Percentiles rank a stretch among this genome's conserved stretches.
Conservation (phyloP, 139 green algal species). For the Chlorella vulgaris region DNA sequence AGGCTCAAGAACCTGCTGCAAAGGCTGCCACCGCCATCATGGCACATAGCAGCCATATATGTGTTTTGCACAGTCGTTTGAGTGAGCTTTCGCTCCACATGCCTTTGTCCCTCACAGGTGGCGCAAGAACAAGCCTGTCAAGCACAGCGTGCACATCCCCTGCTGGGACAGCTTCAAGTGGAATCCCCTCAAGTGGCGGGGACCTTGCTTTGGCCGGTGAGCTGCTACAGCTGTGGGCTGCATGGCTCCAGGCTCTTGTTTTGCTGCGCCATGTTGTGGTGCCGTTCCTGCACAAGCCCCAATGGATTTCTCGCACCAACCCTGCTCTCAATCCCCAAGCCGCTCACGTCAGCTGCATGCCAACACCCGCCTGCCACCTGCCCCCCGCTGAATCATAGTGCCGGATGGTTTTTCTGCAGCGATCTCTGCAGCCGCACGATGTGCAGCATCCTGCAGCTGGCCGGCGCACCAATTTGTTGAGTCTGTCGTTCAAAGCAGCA, state of each 20-base stretch:
- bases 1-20: too few relatives aligned
- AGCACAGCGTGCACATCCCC: conserved; percentile 52
- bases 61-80: too few relatives aligned
- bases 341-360: too few relatives aligned
- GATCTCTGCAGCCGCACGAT: too few relatives aligned
- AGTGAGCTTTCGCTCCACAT: not conserved
- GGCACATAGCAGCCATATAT: too few relatives aligned
- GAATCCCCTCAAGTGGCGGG: conserved; percentile 43
- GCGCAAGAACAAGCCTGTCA: conserved; percentile 37
- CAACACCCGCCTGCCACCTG: not conserved
- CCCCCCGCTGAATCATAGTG: not conserved
- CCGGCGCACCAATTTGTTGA: not conserved
- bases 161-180: conserved; percentile 53
- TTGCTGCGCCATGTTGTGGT: not conserved
- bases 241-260: not conserved
- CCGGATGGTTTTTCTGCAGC: too few relatives aligned
- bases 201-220: conserved; percentile 38
- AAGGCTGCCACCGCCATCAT: not conserved
- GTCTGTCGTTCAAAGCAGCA: not conserved
- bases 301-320: too few relatives aligned
- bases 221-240: not conserved
- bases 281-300: not conserved
- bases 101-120: not conserved
- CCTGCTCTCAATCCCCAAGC: too few relatives aligned
- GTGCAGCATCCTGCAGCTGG: too few relatives aligned